Evolutionary conservation across 164 flowering plant genomes (phyloP).

Genomic region (Cinnamomum chago): DNA sequence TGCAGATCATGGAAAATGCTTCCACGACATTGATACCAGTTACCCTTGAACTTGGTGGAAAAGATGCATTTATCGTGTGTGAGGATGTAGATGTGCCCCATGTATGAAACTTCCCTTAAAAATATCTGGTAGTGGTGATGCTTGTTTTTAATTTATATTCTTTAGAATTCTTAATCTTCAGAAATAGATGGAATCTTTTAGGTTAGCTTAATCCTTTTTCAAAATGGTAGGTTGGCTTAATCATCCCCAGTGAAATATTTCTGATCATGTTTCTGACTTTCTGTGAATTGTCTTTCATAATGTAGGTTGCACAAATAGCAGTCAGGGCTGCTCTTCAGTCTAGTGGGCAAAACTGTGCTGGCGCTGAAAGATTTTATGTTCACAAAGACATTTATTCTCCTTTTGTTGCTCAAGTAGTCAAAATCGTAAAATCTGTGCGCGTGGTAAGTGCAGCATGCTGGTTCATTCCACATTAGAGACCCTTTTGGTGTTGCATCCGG

Average conservation of each 20-base stretch:
- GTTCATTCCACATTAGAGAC: background rate
- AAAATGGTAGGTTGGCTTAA: background rate
- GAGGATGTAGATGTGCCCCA: conserved; percentile 90
- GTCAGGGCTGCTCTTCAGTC: conserved; percentile 92
- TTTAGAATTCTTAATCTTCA: background rate
- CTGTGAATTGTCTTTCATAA: background rate
- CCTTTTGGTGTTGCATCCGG: background rate
- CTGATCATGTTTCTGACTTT: background rate
- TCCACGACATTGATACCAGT: conserved; percentile 78
- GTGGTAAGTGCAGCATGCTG: conserved; percentile 53
- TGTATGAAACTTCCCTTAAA: conserved; percentile 41
- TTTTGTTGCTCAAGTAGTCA: conserved; percentile 74
- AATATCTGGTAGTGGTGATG: conserved; percentile 4
- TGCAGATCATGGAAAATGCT: conserved; percentile 92
- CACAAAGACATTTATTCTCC: conserved; percentile 66
- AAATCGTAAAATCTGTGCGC: conserved; percentile 76
- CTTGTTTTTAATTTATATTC: conserved; percentile 12
- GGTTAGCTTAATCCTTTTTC: background rate
- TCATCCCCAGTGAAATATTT: background rate
- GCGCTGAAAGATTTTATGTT: conserved; percentile 98
- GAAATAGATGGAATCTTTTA: background rate
- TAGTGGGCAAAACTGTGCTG: conserved; percentile 99
- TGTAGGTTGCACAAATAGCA: conserved; percentile 93
- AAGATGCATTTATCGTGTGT: conserved; percentile 97
- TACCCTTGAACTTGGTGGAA: conserved; percentile 98